Evolutionary conservation across 306 rosid species (phyloP).

Genomic region (Canavalia ensiformis): DNA sequence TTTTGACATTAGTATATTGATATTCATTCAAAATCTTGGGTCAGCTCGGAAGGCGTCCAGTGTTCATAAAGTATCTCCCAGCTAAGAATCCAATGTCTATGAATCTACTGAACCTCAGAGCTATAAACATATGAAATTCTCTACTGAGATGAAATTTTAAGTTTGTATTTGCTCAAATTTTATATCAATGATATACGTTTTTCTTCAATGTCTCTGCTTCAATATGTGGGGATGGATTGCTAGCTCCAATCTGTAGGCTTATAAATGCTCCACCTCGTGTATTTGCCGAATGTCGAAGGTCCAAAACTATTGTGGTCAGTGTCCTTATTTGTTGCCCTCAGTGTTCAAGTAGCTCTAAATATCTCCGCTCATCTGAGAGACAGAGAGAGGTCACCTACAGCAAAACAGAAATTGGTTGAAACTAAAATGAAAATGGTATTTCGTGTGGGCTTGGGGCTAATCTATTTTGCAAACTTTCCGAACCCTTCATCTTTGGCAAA

Average conservation of each 20-base stretch:
- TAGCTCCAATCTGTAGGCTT: not conserved
- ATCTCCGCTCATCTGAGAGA: too few relatives aligned
- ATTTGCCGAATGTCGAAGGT: slow-evolving; percentile 3
- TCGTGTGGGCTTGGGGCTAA: too few relatives aligned
- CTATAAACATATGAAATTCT: slow-evolving; percentile 52
- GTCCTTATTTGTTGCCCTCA: not conserved
- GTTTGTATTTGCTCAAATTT: slow-evolving; percentile 23
- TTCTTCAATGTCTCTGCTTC: slow-evolving; percentile 28
- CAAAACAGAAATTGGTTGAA: too few relatives aligned
- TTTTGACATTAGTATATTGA: slow-evolving; percentile 4
- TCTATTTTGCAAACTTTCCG: too few relatives aligned
- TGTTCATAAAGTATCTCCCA: slow-evolving; percentile 44
- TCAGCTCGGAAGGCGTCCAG: slow-evolving; percentile 39
- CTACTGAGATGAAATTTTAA: slow-evolving; percentile 58
- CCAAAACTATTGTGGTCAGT: not conserved
- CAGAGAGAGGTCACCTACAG: too few relatives aligned
- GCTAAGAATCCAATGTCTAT: slow-evolving; percentile 45
- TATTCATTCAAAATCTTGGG: slow-evolving; percentile 8
- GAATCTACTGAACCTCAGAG: slow-evolving; percentile 49
- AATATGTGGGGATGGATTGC: not conserved
- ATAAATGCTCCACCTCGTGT: not conserved
- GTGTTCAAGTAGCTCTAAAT: not conserved
- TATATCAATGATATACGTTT: slow-evolving; percentile 25
- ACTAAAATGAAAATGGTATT: too few relatives aligned
- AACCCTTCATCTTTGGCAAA: too few relatives aligned